Percentiles rank a stretch among this genome's conserved stretches.
These are phyloP conservation scores for Cinchona pubescens DNA, from an alignment of 257 asterid genomes.

Conservation along the genomic window DNA sequence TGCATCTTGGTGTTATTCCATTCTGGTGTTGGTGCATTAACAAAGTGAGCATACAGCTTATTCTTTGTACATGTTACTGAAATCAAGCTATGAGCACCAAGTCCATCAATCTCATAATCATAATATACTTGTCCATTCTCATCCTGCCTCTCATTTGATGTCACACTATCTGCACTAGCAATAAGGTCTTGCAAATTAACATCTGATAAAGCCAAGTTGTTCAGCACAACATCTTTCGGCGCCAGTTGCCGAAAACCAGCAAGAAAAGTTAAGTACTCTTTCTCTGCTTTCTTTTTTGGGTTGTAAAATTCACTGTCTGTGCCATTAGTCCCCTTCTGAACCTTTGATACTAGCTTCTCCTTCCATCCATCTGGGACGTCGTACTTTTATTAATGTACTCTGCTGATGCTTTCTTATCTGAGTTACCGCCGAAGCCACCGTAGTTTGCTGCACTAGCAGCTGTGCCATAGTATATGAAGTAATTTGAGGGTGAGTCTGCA, in stretches of 20 bases:
- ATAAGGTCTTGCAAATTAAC: constrained; percentile 81
- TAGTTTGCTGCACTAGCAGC: constrained; percentile 96
- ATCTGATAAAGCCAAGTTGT: constrained; percentile 81
- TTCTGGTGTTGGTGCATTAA: constrained; percentile 74
- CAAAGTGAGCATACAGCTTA: constrained; percentile 91
- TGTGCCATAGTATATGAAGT: constrained; percentile 79
- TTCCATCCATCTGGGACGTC: constrained; percentile 97
- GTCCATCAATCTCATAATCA: constrained; percentile 76
- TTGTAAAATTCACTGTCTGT: constrained; percentile 91
- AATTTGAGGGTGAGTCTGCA: constrained; percentile 43
- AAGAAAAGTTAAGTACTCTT: constrained; percentile 75
- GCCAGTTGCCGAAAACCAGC: constrained; percentile 72
- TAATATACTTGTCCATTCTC: constrained; percentile 81
- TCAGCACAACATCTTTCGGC: constrained; percentile 62
- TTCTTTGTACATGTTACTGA: constrained; percentile 88
- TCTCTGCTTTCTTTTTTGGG: constrained; percentile 79
- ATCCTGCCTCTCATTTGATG: constrained; percentile 62
- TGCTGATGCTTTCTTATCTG: constrained; percentile 84
- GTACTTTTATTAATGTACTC: constrained; percentile 87
- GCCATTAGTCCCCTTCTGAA: constrained; percentile 89
- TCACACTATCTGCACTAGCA: constrained; percentile 66
- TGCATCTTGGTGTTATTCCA: constrained; percentile 69
- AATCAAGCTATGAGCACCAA: constrained; percentile 72
- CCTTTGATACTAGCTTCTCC: constrained; percentile 66
- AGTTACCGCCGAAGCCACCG: constrained; percentile 89